phyloP scores from a whole-genome alignment of 2,329 filamentous ascomycete species.

The Chaetomium globosum region DNA sequence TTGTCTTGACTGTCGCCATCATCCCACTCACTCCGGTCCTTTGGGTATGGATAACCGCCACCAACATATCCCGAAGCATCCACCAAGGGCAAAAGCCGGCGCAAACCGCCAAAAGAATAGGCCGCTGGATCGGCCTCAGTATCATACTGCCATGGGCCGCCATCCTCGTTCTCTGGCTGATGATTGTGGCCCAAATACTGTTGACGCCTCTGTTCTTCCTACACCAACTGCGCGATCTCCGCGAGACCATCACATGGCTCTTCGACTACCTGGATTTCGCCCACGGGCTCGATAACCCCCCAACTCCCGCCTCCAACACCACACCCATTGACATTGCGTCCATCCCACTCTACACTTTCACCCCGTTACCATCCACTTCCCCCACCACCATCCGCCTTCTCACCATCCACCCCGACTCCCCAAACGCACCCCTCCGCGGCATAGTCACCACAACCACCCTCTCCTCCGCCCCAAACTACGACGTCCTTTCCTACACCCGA shows the following conservation, averaged over 20 bases:
- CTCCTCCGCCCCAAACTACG: conserved; percentile 1
- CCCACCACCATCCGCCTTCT: conserved; percentile 7
- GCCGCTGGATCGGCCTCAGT: conserved; percentile 20
- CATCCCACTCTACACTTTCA: not conserved
- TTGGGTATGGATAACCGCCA: conserved; percentile 8
- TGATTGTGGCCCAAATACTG: conserved; percentile 18
- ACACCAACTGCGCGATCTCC: conserved; percentile 11
- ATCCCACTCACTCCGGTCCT: conserved; percentile 16
- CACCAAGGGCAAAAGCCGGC: not conserved
- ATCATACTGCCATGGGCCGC: conserved; percentile 20
- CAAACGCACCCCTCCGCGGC: conserved; percentile 2
- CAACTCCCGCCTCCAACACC: not conserved
- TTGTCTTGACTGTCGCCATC: conserved; percentile 11
- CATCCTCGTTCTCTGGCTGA: conserved; percentile 11
- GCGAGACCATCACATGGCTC: not conserved
- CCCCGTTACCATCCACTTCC: not conserved
- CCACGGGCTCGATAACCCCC: too few relatives aligned
- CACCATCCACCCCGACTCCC: conserved; percentile 8
- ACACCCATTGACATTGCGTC: not conserved
- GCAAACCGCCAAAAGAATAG: not conserved
- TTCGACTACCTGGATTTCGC: not conserved
- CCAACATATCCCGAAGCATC: conserved; percentile 4
- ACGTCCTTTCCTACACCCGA: conserved; percentile 12
- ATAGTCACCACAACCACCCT: not conserved
- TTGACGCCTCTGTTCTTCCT: not conserved